Percentiles rank a stretch among this genome's conserved stretches.
Conservation (phyloP, 345 rosid species). For the Boechera divaricarpa region DNA sequence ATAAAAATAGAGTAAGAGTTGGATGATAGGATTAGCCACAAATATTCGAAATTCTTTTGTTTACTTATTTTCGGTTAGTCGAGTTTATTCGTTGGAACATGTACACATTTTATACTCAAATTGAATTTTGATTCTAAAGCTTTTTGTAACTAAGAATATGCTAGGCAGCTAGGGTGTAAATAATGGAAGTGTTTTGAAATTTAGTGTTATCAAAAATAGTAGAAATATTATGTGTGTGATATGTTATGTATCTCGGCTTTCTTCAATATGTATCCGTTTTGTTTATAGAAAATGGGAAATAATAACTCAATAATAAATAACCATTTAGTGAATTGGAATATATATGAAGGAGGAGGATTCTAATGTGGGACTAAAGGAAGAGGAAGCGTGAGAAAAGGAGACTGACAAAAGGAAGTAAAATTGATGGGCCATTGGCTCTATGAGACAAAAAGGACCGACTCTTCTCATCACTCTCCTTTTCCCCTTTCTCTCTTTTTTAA, state of each 20-base stretch:
- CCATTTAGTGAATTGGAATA: background rate
- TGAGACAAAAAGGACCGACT: constrained; percentile 51
- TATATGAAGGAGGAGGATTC: background rate
- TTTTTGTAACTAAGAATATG: background rate
- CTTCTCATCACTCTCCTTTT: constrained; percentile 49
- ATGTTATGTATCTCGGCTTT: background rate
- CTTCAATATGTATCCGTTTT: background rate
- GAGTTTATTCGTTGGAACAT: background rate
- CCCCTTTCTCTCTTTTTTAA: constrained; percentile 27
- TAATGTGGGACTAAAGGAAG: constrained; percentile 39
- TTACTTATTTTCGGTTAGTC: background rate
- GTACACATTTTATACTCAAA: background rate
- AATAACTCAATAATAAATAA: background rate
- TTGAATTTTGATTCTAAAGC: background rate
- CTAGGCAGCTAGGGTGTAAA: background rate
- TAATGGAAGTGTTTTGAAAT: background rate
- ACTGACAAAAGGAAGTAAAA: constrained; percentile 50
- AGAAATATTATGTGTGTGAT: background rate
- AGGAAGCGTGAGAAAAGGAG: constrained; percentile 52
- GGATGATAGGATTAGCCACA: background rate
- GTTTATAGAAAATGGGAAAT: background rate
- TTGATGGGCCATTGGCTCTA: constrained; percentile 51
- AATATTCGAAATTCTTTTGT: background rate
- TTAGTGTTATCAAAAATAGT: background rate
- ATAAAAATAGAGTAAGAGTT: background rate